A percentile compares a stretch with the other conserved stretches of the same genome.
phyloP scores from a whole-genome alignment of 345 rosid genomes.

The Geranium rotundifolium region DNA sequence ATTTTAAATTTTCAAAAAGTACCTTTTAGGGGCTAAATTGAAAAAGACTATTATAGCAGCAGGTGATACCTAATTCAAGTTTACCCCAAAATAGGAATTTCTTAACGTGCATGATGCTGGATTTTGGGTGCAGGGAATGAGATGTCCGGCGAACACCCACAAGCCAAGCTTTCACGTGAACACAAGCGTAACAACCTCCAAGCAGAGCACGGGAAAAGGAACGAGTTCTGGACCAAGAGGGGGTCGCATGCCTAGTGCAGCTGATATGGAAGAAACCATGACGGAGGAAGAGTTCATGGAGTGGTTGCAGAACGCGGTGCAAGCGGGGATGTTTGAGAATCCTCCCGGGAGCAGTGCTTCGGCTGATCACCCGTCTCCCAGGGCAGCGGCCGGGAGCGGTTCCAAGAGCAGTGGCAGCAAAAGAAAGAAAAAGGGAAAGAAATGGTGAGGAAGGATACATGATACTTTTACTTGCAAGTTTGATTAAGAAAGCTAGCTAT shows the following conservation, averaged over 20 bases:
- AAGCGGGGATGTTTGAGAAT: slow-evolving; percentile 63
- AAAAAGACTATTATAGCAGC: too few relatives aligned
- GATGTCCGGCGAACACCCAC: slow-evolving; percentile 85
- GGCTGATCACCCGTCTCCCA: slow-evolving; percentile 19
- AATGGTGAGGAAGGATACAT: slow-evolving; percentile 41
- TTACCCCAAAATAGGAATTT: too few relatives aligned
- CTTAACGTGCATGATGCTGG: too few relatives aligned
- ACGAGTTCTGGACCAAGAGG: slow-evolving; percentile 52
- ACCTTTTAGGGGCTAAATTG: too few relatives aligned
- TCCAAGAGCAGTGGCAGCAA: slow-evolving; percentile 36
- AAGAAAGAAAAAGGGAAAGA: slow-evolving; percentile 78
- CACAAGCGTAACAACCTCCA: slow-evolving; percentile 44
- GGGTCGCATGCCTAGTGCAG: slow-evolving; percentile 23
- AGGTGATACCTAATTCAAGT: too few relatives aligned
- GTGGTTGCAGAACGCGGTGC: slow-evolving; percentile 89
- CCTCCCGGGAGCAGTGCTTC: slow-evolving; percentile 7
- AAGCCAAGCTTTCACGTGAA: slow-evolving; percentile 97
- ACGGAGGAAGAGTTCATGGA: slow-evolving; percentile 72
- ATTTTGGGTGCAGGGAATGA: slow-evolving; percentile 67
- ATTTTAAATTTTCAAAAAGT: too few relatives aligned
- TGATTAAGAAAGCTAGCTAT: too few relatives aligned
- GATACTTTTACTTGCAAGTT: too few relatives aligned
- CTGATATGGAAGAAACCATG: slow-evolving; percentile 68
- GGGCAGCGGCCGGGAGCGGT: slow-evolving; percentile 19
- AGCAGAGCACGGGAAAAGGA: slow-evolving; percentile 40